These are phyloP conservation scores for Aureobasidium sp. DNA, from an alignment of 2,329 filamentous ascomycete species.

Conservation along the genomic window DNA sequence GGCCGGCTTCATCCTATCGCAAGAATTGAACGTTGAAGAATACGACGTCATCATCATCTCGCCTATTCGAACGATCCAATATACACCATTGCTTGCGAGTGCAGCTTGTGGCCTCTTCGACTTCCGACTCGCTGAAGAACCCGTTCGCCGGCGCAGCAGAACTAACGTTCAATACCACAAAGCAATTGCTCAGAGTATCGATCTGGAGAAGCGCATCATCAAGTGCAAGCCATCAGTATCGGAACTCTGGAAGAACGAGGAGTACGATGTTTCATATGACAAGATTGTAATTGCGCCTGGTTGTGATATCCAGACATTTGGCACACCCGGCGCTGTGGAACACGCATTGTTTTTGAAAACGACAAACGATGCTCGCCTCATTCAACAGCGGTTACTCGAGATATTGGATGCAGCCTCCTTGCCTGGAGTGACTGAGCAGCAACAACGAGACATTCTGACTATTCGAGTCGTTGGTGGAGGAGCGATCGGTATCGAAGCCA, in stretches of 20 bases:
- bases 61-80: slow-evolving; percentile 33
- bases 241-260: slow-evolving; percentile 22
- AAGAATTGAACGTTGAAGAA: slow-evolving; percentile 27
- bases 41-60: slow-evolving; percentile 35
- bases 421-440: slow-evolving; percentile 21
- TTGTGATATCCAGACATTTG: slow-evolving; percentile 33
- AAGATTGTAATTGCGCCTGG: slow-evolving; percentile 35
- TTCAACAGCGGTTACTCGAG: slow-evolving; percentile 29
- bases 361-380: slow-evolving; percentile 25
- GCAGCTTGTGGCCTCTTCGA: slow-evolving; percentile 38
- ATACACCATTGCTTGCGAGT: slow-evolving; percentile 37
- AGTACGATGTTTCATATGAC: slow-evolving; percentile 34
- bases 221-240: slow-evolving; percentile 26
- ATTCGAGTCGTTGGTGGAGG: slow-evolving; percentile 35
- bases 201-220: slow-evolving; percentile 27
- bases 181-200: slow-evolving; percentile 30
- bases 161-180: slow-evolving; percentile 29
- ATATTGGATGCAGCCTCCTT: slow-evolving; percentile 30
- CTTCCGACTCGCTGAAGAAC: slow-evolving; percentile 37
- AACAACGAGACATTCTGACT: slow-evolving; percentile 27
- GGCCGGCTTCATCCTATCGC: slow-evolving; percentile 32
- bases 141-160: slow-evolving; percentile 28
- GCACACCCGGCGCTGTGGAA: slow-evolving; percentile 31
- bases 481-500: slow-evolving; percentile 34
- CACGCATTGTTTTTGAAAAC: slow-evolving; percentile 32